phyloP scores from a whole-genome alignment of 192 early-diverging fungal species.

The Cetraspora pellucida region DNA sequence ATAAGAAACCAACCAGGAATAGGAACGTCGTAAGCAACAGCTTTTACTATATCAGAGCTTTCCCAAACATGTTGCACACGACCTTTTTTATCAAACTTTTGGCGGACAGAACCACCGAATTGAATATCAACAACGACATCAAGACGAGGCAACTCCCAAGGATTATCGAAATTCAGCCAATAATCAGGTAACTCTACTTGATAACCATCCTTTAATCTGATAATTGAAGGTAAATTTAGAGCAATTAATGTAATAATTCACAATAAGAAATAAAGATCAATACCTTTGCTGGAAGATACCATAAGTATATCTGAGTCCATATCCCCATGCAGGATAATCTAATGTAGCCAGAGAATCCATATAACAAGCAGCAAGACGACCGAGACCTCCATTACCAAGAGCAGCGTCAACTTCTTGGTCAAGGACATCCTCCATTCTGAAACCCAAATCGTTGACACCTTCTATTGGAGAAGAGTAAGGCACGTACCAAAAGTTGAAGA shows the following conservation, averaged over 20 bases:
- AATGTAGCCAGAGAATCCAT: conserved; percentile 95
- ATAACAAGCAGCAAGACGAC: conserved; percentile 96
- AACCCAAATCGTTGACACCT: conserved; percentile 76
- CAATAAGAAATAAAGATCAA: neutral
- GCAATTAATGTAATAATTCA: too few species aligned
- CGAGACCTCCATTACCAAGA: conserved; percentile 96
- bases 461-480: conserved; percentile 35
- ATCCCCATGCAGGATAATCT: conserved; percentile 96
- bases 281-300: conserved; percentile 97
- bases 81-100: conserved; percentile 69
- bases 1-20: conserved; percentile 70
- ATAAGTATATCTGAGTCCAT: conserved; percentile 96
- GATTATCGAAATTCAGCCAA: conserved; percentile 96
- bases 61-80: conserved; percentile 79
- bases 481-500: neutral
- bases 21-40: conserved; percentile 95
- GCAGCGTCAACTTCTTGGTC: conserved; percentile 95
- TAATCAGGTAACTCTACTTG: conserved; percentile 95
- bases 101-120: conserved; percentile 90
- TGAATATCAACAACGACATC: conserved; percentile 88
- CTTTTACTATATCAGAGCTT: conserved; percentile 81
- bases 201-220: conserved; percentile 87
- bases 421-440: conserved; percentile 89
- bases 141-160: conserved; percentile 94
- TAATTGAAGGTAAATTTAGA: neutral